Conservation (phyloP, 2,329 filamentous ascomycete species). For the Incumbomyces lentus region DNA sequence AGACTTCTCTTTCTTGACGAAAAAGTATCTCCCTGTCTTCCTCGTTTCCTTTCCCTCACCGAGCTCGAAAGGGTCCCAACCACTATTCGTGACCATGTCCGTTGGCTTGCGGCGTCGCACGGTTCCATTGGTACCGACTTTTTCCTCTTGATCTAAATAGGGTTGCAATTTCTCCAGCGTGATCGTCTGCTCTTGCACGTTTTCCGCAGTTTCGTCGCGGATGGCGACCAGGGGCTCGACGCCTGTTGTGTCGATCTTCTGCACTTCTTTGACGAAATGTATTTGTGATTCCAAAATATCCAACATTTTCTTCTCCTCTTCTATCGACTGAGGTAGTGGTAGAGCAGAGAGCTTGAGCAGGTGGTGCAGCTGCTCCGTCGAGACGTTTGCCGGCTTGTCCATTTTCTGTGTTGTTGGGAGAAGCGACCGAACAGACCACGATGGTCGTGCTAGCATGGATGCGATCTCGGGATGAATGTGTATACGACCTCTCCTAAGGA, state of each 20-base stretch:
- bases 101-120: conserved; percentile 38
- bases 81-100: conserved; percentile 42
- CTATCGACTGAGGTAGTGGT: conserved; percentile 51
- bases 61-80: conserved; percentile 60
- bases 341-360: conserved; percentile 83
- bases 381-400: conserved; percentile 38
- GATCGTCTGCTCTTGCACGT: conserved; percentile 30
- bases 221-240: conserved; percentile 68
- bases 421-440: conserved; percentile 74
- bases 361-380: conserved; percentile 62
- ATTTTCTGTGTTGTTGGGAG: conserved; percentile 28
- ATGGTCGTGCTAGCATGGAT: conserved; percentile 55
- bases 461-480: conserved; percentile 11
- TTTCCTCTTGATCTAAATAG: conserved; percentile 30
- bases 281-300: conserved; percentile 69
- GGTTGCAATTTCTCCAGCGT: conserved; percentile 28
- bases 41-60: conserved; percentile 54
- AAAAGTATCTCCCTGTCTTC: conserved; percentile 62
- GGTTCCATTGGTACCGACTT: conserved; percentile 33
- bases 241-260: conserved; percentile 62
- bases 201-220: conserved; percentile 54
- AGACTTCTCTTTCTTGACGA: conserved; percentile 46
- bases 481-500: neutral
- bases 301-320: conserved; percentile 61
- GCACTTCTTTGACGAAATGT: conserved; percentile 80